Conservation (phyloP, 768 basidiomycete genomes). For the Trametes cinnabarina region DNA sequence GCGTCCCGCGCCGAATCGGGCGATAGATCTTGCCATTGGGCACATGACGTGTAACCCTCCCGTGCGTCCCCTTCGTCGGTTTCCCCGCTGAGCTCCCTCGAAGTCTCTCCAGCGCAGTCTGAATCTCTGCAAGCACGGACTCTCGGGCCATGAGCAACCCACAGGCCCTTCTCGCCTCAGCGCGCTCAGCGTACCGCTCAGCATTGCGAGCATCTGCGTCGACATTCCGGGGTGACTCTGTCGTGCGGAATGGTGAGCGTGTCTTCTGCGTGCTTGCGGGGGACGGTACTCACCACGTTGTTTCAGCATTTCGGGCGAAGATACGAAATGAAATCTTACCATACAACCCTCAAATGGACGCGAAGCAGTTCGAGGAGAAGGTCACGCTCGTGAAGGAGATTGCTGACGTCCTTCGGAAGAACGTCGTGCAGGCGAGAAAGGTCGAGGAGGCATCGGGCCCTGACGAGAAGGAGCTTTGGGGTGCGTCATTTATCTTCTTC, state of each 20-base stretch:
- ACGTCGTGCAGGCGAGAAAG: slow-evolving; percentile 79
- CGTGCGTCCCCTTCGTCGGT: not conserved
- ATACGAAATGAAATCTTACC: slow-evolving; percentile 59
- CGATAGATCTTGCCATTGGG: slow-evolving; percentile 25
- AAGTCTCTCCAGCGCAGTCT: not conserved
- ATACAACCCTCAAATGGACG: slow-evolving; percentile 41
- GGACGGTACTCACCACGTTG: slow-evolving; percentile 11
- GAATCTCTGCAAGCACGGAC: slow-evolving; percentile 1
- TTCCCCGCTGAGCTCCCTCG: not conserved
- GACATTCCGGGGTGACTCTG: slow-evolving; percentile 60
- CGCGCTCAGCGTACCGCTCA: slow-evolving; percentile 72
- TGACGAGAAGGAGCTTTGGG: slow-evolving; percentile 51
- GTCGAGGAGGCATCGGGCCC: slow-evolving; percentile 35
- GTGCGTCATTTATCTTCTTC: slow-evolving; percentile 37
- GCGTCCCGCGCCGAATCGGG: slow-evolving; percentile 30
- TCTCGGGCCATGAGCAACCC: slow-evolving; percentile 25
- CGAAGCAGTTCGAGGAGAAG: slow-evolving; percentile 49
- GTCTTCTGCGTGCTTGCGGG: slow-evolving; percentile 11
- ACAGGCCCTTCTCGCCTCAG: slow-evolving; percentile 51
- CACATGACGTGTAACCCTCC: slow-evolving; percentile 16
- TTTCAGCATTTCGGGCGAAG: slow-evolving; percentile 68
- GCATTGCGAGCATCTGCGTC: slow-evolving; percentile 62
- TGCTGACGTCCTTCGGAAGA: slow-evolving; percentile 69
- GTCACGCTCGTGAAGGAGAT: slow-evolving; percentile 66
- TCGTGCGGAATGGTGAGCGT: slow-evolving; percentile 25